Conservation (phyloP, 352 stramenopile genomes). For the Pythium vanterpoolii region DNA sequence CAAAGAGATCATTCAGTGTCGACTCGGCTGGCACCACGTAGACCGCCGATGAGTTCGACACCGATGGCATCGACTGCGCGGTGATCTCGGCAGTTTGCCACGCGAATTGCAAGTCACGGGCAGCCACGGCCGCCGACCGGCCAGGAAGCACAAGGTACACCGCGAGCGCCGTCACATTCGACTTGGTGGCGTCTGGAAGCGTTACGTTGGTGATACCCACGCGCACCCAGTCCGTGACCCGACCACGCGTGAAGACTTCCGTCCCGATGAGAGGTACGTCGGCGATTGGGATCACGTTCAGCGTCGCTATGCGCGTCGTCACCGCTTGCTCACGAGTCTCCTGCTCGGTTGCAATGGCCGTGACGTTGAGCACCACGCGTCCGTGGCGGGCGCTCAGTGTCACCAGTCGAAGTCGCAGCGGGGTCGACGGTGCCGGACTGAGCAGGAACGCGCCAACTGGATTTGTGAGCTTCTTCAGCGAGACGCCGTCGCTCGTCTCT, state of each 20-base stretch:
- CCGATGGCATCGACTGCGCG: slow-evolving; percentile 24
- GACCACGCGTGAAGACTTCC: slow-evolving; percentile 31
- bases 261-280: slow-evolving; percentile 35
- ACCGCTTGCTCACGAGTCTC: slow-evolving; percentile 20
- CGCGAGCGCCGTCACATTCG: slow-evolving; percentile 27
- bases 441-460: slow-evolving; percentile 29
- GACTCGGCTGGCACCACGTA: slow-evolving; percentile 32
- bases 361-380: slow-evolving; percentile 26
- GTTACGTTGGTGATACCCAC: slow-evolving; percentile 37
- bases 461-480: slow-evolving; percentile 23
- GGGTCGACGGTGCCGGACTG: slow-evolving; percentile 13
- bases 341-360: slow-evolving; percentile 33
- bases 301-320: slow-evolving; percentile 13
- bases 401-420: slow-evolving; percentile 30
- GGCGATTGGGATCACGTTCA: slow-evolving; percentile 39
- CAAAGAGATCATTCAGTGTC: slow-evolving; percentile 26
- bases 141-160: slow-evolving; percentile 32
- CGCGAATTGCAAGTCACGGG: slow-evolving; percentile 31
- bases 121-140: slow-evolving; percentile 9
- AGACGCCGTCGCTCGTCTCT: slow-evolving; percentile 13
- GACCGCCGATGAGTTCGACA: slow-evolving; percentile 29
- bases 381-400: slow-evolving; percentile 35
- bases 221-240: slow-evolving; percentile 26
- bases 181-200: slow-evolving; percentile 30
- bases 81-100: slow-evolving; percentile 31